These are phyloP conservation scores for Schizosaccharomyces cryophilus DNA, from an alignment of 805 yeast species.

Conservation along the genomic window DNA sequence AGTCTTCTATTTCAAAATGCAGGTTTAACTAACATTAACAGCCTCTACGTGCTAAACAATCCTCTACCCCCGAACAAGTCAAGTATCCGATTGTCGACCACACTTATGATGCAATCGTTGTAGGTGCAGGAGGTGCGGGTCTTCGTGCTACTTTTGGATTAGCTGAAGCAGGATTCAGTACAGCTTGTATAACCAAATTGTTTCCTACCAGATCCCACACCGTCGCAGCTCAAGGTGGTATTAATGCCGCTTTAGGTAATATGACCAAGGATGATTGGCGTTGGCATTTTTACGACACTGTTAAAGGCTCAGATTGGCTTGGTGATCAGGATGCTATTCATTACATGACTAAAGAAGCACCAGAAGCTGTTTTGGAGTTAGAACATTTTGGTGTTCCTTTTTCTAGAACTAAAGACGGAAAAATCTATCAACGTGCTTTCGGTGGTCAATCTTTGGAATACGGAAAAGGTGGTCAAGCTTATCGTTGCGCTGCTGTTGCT, in stretches of 20 bases:
- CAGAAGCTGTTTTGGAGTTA: slow-evolving; percentile 78
- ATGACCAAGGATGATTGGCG: slow-evolving; percentile 98
- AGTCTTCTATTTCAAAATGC: too few species aligned
- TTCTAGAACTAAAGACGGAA: slow-evolving; percentile 88
- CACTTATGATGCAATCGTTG: slow-evolving; percentile 92
- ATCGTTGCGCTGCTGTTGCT: slow-evolving; percentile 98
- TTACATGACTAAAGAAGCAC: slow-evolving; percentile 97
- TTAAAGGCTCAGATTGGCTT: slow-evolving; percentile 96
- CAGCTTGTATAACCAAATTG: slow-evolving; percentile 88
- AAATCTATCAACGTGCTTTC: slow-evolving; percentile 94
- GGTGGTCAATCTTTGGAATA: slow-evolving; percentile 91
- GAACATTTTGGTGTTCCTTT: slow-evolving; percentile 98
- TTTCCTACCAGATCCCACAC: slow-evolving; percentile 98
- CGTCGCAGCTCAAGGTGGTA: slow-evolving; percentile 99
- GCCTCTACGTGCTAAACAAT: slow-evolving; percentile 20
- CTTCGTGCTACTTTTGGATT: slow-evolving; percentile 94
- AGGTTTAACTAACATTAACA: background rate
- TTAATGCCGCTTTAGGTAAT: slow-evolving; percentile 94
- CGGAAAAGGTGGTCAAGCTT: slow-evolving; percentile 98
- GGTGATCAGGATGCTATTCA: slow-evolving; percentile 99
- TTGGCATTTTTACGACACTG: slow-evolving; percentile 99
- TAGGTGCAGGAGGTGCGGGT: slow-evolving; percentile 99
- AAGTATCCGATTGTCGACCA: slow-evolving; percentile 88
- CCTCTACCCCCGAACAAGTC: slow-evolving; percentile 29
- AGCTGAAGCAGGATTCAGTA: slow-evolving; percentile 89